Base-by-base conservation (phyloP, 2,329 filamentous ascomycete species). In the Didymella arachidicola region DNA sequence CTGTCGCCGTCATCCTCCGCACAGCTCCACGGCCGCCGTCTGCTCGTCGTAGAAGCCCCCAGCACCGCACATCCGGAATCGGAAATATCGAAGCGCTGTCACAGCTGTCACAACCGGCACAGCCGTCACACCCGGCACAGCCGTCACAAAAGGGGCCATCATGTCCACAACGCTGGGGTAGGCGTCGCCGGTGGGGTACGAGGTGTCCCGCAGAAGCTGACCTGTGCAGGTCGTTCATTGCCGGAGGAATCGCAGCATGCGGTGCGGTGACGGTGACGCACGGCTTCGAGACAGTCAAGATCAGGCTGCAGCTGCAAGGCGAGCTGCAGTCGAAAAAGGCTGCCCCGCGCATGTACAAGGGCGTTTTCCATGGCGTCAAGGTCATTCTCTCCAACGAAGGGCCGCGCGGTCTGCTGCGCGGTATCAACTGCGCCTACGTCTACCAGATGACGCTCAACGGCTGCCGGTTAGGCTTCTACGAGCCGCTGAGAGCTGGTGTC, bases 211-310 rank as follows among this genome's bases (percentile, higher is more conserved):
- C 39, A 41, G 50, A 62, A 34, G 63, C 56, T 45, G 26, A 36
- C 27, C 7, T n/a, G 3, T 19, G 7, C 51, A 87, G 93, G 67
- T 92, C 93, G 62, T 99, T 99, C 83, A 87, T 98, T 72, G 94
- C 95, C 57, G 95, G 95, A 76, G 95, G 95, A 76, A 91, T 99
- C 74, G 95, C 95, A 75, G 95, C 95, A 66, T 98, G 94, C 80
- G 95, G 95, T 74, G 95, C 95, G 65, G 95, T 99, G 57, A 98
- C 94, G 39, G 93, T 96, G 66, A 98, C 95, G 49, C 95, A 99
- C 79, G 93, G 93, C 57, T 98, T 98, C 81, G 95, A 99, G 81
- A 98, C 94, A 12, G 93, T 99, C 77, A 99, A 99, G 86, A 98
- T 98, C 76, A 91, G 93, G 90, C 93, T 99, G 86, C 95, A 99